Base-by-base conservation (phyloP, 2,329 filamentous ascomycete species). In the Cordyceps fumosorosea region DNA sequence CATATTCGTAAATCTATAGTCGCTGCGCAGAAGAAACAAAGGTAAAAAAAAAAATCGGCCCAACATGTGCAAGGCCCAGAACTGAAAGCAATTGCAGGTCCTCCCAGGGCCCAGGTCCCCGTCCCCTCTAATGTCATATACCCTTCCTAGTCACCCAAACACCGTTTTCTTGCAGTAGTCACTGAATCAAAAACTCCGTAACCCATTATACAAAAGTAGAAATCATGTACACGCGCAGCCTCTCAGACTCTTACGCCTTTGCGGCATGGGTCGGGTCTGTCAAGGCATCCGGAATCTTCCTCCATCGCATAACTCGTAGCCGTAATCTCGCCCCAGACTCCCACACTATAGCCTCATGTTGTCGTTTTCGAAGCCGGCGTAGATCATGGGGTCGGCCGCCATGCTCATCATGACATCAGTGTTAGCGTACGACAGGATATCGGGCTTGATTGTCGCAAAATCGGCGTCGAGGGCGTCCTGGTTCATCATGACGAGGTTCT, bases 301-400 rank as follows among this genome's bases (percentile, higher is more conserved):
- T 40, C 11, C 44, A 24, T 2, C 55, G 26, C 32, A 11, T 47
- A 29, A 20, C 5, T 34, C 11, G 40, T 42, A 34, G 29, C 12
- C 5, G 24, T 6, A 14, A 37, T n/a, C 7, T 51, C 29, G 6
- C 29, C 29, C 29, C 29, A 29, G 29, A 29, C 29, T 18, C 37
- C 20, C 11, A 11, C n/a, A n/a, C 73, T 66, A 80, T 52, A 80
- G 69, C 64, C 76, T 70, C 69, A 80, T 72, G 22, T 70, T 64
- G 55, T 81, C 79, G 62, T 73, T 74, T 62, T 82, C 80, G 67
- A 79, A 83, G 51, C 80, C 79, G 3, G 78, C 75, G 67, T 80
- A 85, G 62, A 85, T 84, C 82, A 84, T 84, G 1, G 83, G 82
- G 64, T 85, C 83, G 20, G 77, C 79, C 68, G 77, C 79, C 68